Evolutionary conservation across 257 asterid genomes (phyloP).

Genomic region (Ocimum tenuiflorum): DNA sequence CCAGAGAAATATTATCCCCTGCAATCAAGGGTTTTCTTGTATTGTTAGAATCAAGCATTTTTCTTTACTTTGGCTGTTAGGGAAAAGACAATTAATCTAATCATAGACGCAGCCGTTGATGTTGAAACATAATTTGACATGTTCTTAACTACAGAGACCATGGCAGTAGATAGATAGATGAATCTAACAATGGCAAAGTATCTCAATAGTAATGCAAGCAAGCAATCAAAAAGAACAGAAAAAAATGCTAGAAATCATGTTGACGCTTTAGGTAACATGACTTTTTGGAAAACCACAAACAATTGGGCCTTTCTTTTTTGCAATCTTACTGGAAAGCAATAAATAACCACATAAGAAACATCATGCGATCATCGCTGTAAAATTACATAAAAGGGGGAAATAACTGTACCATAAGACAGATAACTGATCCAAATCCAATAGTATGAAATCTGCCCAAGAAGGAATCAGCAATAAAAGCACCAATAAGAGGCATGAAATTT

Average conservation of each 20-base stretch:
- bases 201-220: neutral
- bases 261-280: neutral
- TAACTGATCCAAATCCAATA: conserved; percentile 51
- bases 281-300: neutral
- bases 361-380: neutral
- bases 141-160: neutral
- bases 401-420: conserved; percentile 45
- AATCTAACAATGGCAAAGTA: neutral
- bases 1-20: conserved; percentile 66
- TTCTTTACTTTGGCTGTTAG: neutral
- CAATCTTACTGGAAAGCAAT: neutral
- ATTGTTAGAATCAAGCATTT: neutral
- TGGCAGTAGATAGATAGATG: neutral
- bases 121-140: neutral
- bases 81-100: neutral
- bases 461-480: conserved; percentile 60
- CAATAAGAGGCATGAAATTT: conserved; percentile 46
- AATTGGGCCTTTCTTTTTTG: neutral
- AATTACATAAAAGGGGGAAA: neutral
- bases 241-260: neutral
- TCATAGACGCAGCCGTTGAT: neutral
- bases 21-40: neutral
- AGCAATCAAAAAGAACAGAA: neutral
- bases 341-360: neutral
- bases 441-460: conserved; percentile 50